A percentile compares a stretch with the other conserved stretches of the same genome.
These are phyloP conservation scores for Metschnikowia koreensis DNA, from an alignment of 805 yeast genomes.

Conservation along the genomic window DNA sequence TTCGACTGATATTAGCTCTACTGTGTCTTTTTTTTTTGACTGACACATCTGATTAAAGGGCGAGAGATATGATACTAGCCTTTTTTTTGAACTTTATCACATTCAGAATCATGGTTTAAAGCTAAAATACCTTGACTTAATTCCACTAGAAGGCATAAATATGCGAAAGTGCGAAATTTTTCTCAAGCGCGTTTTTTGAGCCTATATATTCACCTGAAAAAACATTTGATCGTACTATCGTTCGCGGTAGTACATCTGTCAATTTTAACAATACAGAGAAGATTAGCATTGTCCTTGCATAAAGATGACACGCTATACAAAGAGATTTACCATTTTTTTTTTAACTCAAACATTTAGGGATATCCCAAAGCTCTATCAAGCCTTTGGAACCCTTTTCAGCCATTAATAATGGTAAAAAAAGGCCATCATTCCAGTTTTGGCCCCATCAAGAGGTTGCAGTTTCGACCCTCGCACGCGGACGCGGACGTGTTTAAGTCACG, in stretches of 20 bases:
- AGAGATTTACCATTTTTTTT: constrained; percentile 94
- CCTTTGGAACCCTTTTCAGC: neutral
- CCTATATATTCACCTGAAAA: neutral
- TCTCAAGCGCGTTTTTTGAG: neutral
- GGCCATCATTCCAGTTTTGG: neutral
- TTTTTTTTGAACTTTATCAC: no score
- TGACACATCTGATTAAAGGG: no score
- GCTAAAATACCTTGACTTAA: no score
- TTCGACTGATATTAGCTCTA: no score
- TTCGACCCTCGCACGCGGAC: constrained; percentile 10
- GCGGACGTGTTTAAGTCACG: constrained; percentile 3
- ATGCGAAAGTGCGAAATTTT: neutral
- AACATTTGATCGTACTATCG: constrained; percentile 35
- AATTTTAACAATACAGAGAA: constrained; percentile 99
- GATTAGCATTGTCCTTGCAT: constrained; percentile 99
- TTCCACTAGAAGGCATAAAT: no score
- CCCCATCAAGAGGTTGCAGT: neutral
- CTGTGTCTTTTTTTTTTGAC: no score
- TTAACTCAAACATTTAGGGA: neutral
- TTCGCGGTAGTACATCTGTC: constrained; percentile 71
- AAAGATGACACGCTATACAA: constrained; percentile 99
- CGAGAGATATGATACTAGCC: no score
- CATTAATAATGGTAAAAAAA: neutral
- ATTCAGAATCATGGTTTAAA: no score
- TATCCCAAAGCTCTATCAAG: neutral